Evolutionary conservation across 2,329 filamentous ascomycete genomes (phyloP), one percentile per base, ranked within the genome.

Genomic region (Monosporascus sp.): DNA sequence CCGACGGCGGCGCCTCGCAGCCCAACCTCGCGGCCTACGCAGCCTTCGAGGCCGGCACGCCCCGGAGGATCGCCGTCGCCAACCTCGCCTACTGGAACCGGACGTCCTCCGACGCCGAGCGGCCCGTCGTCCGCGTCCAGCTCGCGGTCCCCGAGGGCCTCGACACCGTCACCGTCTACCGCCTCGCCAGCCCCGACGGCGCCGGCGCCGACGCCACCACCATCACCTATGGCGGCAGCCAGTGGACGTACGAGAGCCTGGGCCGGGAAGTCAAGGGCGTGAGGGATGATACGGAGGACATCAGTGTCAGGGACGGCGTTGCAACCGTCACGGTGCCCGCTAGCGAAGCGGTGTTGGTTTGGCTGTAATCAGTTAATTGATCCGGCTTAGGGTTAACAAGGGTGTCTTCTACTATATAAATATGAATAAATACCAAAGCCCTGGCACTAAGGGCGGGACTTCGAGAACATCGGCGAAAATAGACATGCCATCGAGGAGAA

Each of bases 31-130:
- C 63, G 17, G 65, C 58, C 1, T 68, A 69, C 22, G 64, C 58
- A 1, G 69, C 67, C 0, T 72, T 67, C 47, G 68, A 71, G 37
- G 58, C 52, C 20, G 58, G 55, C 9, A 45, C 38, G 19, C 58
- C 64, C 5, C 63, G 58, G 58, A 61, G 69, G 37, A 58, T 71
- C 24, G 68, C 68, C 1, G 52, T 69, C 2, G 57, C 66, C 2
- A 71, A 71, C 47, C 52, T 72, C 51, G 54, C 69, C 48, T 72
- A 71, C 50, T 72, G 70, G 70, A 71, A 70, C 57, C 52, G 58
- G 56, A 68, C 65, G 7, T 64, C 62, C 41, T 65, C 66, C 24
- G 52, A 55, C 7, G 41, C 41, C 16, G 49, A 54, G 20, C 60
- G 68, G 22, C 61, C 62, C 2, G 55, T 54, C 41, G 58, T 63